phyloP scores from a whole-genome alignment of 176 grass and related monocot genomes.

The Guadua angustifolia region DNA sequence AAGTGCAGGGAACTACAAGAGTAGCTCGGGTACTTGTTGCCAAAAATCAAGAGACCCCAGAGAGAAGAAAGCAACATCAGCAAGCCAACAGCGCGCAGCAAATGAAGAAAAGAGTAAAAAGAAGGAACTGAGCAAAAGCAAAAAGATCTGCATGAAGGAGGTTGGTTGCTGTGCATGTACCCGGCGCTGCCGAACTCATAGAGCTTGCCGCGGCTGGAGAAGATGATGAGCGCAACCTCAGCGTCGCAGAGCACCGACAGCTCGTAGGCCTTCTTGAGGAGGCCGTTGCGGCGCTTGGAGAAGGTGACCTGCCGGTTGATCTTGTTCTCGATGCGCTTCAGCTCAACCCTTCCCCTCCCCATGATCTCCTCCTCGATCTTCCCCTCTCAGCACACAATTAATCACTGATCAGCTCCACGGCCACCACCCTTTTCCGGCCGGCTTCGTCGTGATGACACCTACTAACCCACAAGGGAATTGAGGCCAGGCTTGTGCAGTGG shows the following conservation, averaged over 20 bases:
- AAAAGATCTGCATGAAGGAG: slow-evolving; percentile 9
- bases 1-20: slow-evolving; percentile 19
- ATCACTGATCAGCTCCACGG: slow-evolving; percentile 4
- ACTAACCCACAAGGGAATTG: slow-evolving; percentile 14
- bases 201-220: slow-evolving; percentile 94
- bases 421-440: neutral
- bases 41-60: slow-evolving; percentile 23
- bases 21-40: slow-evolving; percentile 31
- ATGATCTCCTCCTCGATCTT: slow-evolving; percentile 36
- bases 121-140: neutral
- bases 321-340: slow-evolving; percentile 98
- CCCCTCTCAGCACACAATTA: neutral
- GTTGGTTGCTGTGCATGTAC: slow-evolving; percentile 9
- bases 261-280: slow-evolving; percentile 96
- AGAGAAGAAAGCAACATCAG: neutral
- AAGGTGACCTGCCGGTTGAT: slow-evolving; percentile 98
- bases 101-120: neutral
- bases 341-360: slow-evolving; percentile 87
- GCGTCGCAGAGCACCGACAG: slow-evolving; percentile 95
- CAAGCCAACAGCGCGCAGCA: neutral
- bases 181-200: slow-evolving; percentile 90
- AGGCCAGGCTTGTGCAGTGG: slow-evolving; percentile 22
- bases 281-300: slow-evolving; percentile 88
- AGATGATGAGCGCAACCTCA: slow-evolving; percentile 94
- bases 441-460: neutral